Evolutionary conservation across 208 protist species (phyloP).

Genomic region (Leishmania martiniquensis): DNA sequence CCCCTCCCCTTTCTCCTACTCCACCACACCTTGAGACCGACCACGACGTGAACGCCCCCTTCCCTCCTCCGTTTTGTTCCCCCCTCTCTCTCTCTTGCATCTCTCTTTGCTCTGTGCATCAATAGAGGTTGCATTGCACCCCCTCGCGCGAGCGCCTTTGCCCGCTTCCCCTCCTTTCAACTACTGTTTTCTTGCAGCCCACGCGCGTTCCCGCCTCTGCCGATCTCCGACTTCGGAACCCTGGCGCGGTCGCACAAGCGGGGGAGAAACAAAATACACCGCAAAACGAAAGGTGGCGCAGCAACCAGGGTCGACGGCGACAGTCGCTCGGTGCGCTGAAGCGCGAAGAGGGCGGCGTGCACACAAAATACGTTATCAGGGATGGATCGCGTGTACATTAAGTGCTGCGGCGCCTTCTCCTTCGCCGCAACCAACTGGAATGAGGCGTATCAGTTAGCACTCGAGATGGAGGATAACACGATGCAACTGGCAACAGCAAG

Average conservation of each 20-base stretch:
- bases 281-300: neutral
- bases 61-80: neutral
- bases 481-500: conserved; percentile 41
- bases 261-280: neutral
- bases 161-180: neutral
- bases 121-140: neutral
- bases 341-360: neutral
- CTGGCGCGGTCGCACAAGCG: too few species aligned
- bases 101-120: conserved; percentile 13
- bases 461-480: conserved; percentile 72
- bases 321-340: neutral
- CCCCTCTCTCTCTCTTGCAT: conserved; percentile 10
- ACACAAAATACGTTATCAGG: neutral
- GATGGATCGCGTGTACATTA: conserved; percentile 49
- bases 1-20: neutral
- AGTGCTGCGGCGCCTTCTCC: conserved; percentile 49
- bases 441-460: conserved; percentile 71
- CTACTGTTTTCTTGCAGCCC: neutral
- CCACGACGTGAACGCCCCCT: neutral
- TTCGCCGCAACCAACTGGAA: conserved; percentile 65
- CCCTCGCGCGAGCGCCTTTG: neutral
- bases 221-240: neutral
- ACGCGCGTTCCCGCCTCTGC: neutral
- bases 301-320: too few species aligned
- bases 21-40: neutral